Base-by-base conservation (phyloP, 1,139 yeast genomes). In the Hemisphaericaspora lyxosophila region DNA sequence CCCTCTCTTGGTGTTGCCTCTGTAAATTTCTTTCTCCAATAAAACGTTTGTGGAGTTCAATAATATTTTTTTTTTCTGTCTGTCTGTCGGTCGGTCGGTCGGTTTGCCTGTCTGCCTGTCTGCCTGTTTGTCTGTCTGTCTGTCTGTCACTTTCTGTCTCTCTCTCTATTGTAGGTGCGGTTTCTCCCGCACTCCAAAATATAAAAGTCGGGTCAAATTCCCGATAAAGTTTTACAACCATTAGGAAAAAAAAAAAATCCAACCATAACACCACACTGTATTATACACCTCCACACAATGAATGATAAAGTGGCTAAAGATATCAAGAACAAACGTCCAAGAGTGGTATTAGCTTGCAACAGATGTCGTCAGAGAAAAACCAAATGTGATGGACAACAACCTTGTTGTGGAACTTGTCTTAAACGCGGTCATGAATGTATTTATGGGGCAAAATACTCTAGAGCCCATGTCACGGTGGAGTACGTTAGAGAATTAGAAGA, bases 361-460 rank as follows among this genome's bases (percentile, higher is more conserved):
- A 38, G 40, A 27, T 41, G 44, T 24, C 33, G 44, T 17, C 42
- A 39, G 16, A 27, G 44, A 14, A 41, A 41, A 25, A 41, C 42
- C 8, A 34, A 36, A 26, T 41, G 44, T 32, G 44, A 41, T 31
- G 42, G 42, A 11, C 33, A 19, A 17, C 42, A 32, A 24, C 43
- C 43, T n/a, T 15, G 30, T 7, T 39, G 44, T 33, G 42, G 40
- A 5, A 23, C 36, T 4, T 41, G 44, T 27, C 12, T 12, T 9
- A 41, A 36, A 24, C 23, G 34, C n/a, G 33, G 36, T 18, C 20
- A 30, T 13, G 40, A 36, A 20, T 41, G 44, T 29, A 13, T 38
- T 9, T 39, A 39, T 34, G 44, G 42, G 4, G 23, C 31, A 13
- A 29, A 38, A 7, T 36, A 35, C 16, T 24, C 24, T 6, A 18